Conservation (phyloP, 495 filamentous ascomycete genomes). For the Trichoderma virens region DNA sequence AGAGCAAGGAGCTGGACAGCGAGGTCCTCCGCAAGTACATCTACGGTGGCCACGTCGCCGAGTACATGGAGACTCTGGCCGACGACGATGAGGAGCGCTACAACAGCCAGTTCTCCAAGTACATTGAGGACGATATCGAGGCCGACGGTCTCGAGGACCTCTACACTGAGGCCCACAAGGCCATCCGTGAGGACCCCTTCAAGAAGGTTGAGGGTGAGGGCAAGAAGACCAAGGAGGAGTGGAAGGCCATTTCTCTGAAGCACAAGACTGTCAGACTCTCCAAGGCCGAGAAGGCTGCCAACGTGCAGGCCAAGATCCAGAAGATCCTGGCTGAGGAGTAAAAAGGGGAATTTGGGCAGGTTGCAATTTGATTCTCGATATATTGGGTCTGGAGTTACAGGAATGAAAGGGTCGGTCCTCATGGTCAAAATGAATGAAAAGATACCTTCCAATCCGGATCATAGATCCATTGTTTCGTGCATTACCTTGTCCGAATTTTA, state of each 20-base stretch:
- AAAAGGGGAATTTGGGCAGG: constrained; percentile 10
- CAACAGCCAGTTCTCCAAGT: constrained; percentile 94
- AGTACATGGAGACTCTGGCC: constrained; percentile 99
- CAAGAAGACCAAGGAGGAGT: constrained; percentile 94
- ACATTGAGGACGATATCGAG: constrained; percentile 93
- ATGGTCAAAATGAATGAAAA: constrained; percentile 7
- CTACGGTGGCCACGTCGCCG: constrained; percentile 92
- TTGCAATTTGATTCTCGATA: constrained; percentile 4
- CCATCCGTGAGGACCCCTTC: constrained; percentile 96
- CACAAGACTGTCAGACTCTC: constrained; percentile 67
- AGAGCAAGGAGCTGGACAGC: constrained; percentile 91
- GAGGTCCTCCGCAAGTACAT: constrained; percentile 99
- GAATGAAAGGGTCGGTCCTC: constrained; percentile 9
- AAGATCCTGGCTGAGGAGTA: constrained; percentile 47
- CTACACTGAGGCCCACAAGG: constrained; percentile 88
- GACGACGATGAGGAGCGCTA: constrained; percentile 99
- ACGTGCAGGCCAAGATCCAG: constrained; percentile 83
- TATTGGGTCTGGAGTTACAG: constrained; percentile 8
- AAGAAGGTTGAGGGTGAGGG: constrained; percentile 80
- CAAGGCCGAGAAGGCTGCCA: constrained; percentile 67
- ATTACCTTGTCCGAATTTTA: neutral
- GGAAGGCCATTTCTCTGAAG: constrained; percentile 94
- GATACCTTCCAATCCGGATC: constrained; percentile 7
- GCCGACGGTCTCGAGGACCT: constrained; percentile 96
- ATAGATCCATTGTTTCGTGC: neutral